Base-by-base conservation (phyloP, 768 basidiomycete genomes). In the Lactarius quietus region DNA sequence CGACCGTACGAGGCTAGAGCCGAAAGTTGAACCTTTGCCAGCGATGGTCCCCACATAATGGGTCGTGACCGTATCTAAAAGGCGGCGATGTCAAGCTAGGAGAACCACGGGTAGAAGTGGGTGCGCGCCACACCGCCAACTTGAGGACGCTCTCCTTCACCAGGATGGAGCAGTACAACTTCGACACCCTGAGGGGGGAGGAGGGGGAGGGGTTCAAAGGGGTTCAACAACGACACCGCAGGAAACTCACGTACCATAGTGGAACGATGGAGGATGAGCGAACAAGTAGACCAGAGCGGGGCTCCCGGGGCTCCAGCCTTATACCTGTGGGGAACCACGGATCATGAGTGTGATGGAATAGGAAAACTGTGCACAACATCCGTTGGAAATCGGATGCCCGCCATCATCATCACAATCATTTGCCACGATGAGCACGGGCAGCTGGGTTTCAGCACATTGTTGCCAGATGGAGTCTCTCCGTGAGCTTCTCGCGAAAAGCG, bases 21-120 rank as follows among this genome's bases (percentile, higher is more conserved):
- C 91, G 76, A 92, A 92, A 70, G 75, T 77, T 18, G 61, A 77
- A 51, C 88, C 90, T 71, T 89, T 18, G 41, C 41, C 77, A 3
- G 70, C 29, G 26, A 93, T 82, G 20, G 82, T 91, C 31, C 91
- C 93, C 57, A 86, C 82, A 72, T 93, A 94, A 76, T 94, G 90
- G 63, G 93, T 91, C 15, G 65, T 76, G 29, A 93, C 90, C 41
- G 29, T 81, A 78, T 91, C 89, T 89, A 70, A 20, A 15, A 17
- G 10, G 18, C 2, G n/a, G 41, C 52, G 17, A 29, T n/a, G 12
- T 61, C 52, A 41, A 38, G 28, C 48, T 8, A 20, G 45, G 52
- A 26, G 36, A n/a, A 15, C 38, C 45, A 55, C 18, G 51, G 65
- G 59, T 48, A 52, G 38, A 38, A 17, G 18, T 38, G n/a, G 28